A percentile compares a stretch with the other conserved stretches of the same genome.
Evolutionary conservation across 202 grass and related monocot species (phyloP).

Genomic region (Alloteropsis angusta): DNA sequence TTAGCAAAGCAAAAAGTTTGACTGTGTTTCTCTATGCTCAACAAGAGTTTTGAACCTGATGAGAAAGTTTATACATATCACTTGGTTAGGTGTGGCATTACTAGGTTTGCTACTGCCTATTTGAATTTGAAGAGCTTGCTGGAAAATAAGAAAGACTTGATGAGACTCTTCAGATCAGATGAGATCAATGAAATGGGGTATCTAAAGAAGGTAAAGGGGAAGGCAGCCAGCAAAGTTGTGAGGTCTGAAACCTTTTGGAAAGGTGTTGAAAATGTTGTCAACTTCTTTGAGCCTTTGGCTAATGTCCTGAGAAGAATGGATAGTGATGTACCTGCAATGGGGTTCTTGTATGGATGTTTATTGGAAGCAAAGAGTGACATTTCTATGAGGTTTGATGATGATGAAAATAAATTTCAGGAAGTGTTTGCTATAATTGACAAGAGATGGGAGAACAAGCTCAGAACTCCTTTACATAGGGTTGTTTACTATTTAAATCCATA

Average conservation of each 20-base stretch:
- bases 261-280: neutral
- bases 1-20: neutral
- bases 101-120: constrained; percentile 15
- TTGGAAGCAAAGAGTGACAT: constrained; percentile 6
- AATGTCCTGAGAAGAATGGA: neutral
- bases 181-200: neutral
- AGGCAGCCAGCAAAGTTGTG: neutral
- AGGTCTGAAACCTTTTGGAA: neutral
- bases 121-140: neutral
- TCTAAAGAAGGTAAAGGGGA: neutral
- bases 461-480: neutral
- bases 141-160: neutral
- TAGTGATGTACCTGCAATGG: neutral
- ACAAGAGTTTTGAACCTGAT: neutral
- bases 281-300: neutral
- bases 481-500: neutral
- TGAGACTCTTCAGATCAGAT: neutral
- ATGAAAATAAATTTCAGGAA: neutral
- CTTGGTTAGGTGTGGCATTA: neutral
- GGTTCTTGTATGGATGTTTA: neutral
- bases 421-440: neutral
- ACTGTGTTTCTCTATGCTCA: neutral
- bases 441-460: neutral
- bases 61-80: neutral
- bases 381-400: neutral